These are phyloP conservation scores for Sophora flavescens DNA, from an alignment of 306 rosid species.

Conservation along the genomic window DNA sequence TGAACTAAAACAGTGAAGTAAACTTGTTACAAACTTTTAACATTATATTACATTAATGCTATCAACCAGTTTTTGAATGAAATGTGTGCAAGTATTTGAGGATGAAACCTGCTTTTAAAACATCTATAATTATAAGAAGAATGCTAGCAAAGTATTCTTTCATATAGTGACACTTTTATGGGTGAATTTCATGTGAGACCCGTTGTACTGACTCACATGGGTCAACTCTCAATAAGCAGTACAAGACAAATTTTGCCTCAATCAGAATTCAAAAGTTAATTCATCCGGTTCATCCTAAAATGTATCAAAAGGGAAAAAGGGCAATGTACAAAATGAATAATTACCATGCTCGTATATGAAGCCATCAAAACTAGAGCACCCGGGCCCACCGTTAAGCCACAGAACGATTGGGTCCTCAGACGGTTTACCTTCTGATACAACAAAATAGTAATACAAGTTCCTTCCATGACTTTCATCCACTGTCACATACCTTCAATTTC, in stretches of 20 bases:
- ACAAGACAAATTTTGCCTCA: not conserved
- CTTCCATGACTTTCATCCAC: conserved; percentile 60
- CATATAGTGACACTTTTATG: too few relatives aligned
- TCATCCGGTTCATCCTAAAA: not conserved
- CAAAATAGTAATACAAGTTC: conserved; percentile 83
- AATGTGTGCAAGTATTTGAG: not conserved
- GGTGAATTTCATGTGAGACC: too few relatives aligned
- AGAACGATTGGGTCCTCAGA: conserved; percentile 86
- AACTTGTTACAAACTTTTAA: not conserved
- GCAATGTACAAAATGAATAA: not conserved
- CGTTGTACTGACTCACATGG: too few relatives aligned
- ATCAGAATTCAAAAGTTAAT: not conserved
- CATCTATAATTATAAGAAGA: not conserved
- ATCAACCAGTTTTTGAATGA: not conserved
- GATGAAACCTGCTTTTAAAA: not conserved
- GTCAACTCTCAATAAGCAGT: not conserved
- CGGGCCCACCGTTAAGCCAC: conserved; percentile 99
- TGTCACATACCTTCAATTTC: conserved; percentile 52
- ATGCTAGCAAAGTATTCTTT: too few relatives aligned
- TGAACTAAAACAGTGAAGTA: not conserved
- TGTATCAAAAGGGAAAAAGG: conserved; percentile 2
- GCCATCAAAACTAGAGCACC: conserved; percentile 97
- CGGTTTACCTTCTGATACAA: conserved; percentile 81
- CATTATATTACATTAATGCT: not conserved
- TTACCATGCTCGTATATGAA: conserved; percentile 97